Evolutionary conservation across 345 rosid genomes (phyloP).

Genomic region (Crucihimalaya himalaica): DNA sequence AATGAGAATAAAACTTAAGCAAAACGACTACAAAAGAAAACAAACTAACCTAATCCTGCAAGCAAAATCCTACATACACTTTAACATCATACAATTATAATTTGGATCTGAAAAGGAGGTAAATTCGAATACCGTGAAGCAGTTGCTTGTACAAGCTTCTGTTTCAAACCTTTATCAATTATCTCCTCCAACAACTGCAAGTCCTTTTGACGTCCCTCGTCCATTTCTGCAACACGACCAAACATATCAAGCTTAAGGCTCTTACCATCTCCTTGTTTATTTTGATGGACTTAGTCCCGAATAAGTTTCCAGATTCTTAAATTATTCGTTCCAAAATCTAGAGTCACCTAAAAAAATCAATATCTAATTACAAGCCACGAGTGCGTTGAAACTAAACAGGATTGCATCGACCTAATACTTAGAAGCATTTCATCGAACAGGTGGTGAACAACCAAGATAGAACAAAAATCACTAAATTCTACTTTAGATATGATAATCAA

Average conservation of each 20-base stretch:
- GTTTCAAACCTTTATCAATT: constrained; percentile 76
- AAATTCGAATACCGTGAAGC: constrained; percentile 50
- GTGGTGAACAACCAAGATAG: constrained; percentile 1
- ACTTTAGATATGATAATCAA: background rate
- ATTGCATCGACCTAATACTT: background rate
- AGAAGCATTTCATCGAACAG: constrained; percentile 27
- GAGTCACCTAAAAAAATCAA: background rate
- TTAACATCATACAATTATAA: constrained; percentile 3
- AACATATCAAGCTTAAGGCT: constrained; percentile 18
- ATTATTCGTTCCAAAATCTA: background rate
- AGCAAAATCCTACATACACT: background rate
- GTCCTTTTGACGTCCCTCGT: constrained; percentile 51
- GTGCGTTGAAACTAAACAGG: background rate
- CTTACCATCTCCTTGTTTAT: background rate
- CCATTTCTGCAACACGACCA: constrained; percentile 46
- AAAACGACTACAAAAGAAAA: background rate
- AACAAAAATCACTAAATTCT: background rate
- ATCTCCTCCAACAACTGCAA: constrained; percentile 77
- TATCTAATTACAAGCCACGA: background rate
- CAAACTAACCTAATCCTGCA: background rate
- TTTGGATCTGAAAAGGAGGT: background rate
- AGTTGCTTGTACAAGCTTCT: constrained; percentile 71
- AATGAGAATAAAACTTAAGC: background rate
- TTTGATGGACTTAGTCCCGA: background rate
- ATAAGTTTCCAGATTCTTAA: background rate